Evolutionary conservation across 192 early-diverging fungal genomes (phyloP).

Genomic region (Backusella tarrabulga): DNA sequence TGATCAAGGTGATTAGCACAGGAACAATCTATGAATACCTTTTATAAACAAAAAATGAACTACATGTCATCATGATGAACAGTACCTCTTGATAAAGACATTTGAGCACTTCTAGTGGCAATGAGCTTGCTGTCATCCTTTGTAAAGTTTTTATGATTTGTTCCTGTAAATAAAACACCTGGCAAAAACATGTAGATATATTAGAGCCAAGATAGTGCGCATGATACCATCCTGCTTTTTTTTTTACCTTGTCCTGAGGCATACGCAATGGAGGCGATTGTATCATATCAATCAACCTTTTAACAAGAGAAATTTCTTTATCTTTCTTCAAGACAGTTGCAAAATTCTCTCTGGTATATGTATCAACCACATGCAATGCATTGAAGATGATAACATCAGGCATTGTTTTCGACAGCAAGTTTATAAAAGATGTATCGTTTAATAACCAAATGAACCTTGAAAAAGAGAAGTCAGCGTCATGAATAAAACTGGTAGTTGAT

Average conservation of each 20-base stretch:
- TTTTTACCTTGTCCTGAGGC: not conserved
- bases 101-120: not conserved
- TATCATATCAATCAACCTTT: not conserved
- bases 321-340: not conserved
- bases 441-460: not conserved
- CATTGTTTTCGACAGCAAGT: not conserved
- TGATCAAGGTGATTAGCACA: not conserved
- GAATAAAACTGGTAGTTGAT: not conserved
- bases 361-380: not conserved
- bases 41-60: not conserved
- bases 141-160: not conserved
- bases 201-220: no score
- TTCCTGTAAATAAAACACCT: not conserved
- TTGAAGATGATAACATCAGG: not conserved
- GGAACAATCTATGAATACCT: not conserved
- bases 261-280: not conserved
- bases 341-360: not conserved
- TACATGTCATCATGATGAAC: no score
- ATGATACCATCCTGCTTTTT: no score
- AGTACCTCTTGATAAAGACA: not conserved
- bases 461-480: not conserved
- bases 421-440: not conserved
- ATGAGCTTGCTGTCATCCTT: not conserved
- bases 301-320: not conserved
- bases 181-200: no score